Percentiles rank a stretch among this genome's conserved stretches.
These are phyloP conservation scores for Botrytis paeoniae DNA, from an alignment of 2,329 filamentous ascomycete genomes.

Conservation along the genomic window DNA sequence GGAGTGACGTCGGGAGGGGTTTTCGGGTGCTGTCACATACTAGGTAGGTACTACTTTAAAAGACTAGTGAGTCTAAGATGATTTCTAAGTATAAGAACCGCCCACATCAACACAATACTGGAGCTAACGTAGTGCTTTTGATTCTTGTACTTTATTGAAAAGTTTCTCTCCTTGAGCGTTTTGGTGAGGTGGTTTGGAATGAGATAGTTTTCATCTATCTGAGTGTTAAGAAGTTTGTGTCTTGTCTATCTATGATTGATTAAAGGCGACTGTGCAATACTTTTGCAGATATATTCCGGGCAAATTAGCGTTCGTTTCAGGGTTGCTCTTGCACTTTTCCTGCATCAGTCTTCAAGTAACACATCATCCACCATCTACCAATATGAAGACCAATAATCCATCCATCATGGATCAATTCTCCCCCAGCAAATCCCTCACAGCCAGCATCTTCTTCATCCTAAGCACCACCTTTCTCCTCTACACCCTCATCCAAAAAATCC, in stretches of 20 bases:
- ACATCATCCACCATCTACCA: not conserved
- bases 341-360: not conserved
- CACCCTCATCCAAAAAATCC: slow-evolving; percentile 15
- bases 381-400: not conserved
- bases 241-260: not conserved
- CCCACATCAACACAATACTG: not conserved
- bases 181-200: too few species aligned
- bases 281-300: not conserved
- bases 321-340: not conserved
- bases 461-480: slow-evolving; percentile 21
- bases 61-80: not conserved
- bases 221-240: not conserved
- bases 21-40: not conserved
- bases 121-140: not conserved
- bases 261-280: not conserved
- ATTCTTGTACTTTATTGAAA: not conserved
- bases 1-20: not conserved
- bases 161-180: not conserved
- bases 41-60: too few species aligned
- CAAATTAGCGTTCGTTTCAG: not conserved
- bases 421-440: not conserved
- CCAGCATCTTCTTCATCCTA: slow-evolving; percentile 1
- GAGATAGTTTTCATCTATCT: not conserved
- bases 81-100: not conserved
- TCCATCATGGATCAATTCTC: not conserved